Evolutionary conservation across 2,329 filamentous ascomycete genomes (phyloP), one percentile per base, ranked within the genome.

Genomic region (Myriangium duriaei): DNA sequence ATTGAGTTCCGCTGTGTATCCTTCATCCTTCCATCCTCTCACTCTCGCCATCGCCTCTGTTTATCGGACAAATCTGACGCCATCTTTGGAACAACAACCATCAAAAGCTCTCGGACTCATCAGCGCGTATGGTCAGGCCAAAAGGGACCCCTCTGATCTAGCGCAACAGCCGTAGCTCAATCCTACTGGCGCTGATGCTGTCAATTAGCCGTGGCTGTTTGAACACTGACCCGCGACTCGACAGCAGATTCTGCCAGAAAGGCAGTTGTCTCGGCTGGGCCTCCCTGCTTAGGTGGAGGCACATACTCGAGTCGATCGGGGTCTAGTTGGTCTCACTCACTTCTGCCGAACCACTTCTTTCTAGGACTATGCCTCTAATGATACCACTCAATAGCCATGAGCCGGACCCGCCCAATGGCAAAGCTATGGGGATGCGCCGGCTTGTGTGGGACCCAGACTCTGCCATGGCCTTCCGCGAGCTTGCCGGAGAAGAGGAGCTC

Each of bases 401-500:
- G n/a, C n/a, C n/a, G n/a, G 21, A 26, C 7, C 21, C 21, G n/a
- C 21, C 21, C 21, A n/a, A 26, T n/a, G 21, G n/a, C 7, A 7
- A 7, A n/a, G 7, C 21, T n/a, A 26, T 26, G n/a, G 21, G n/a
- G n/a, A n/a, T 7, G 7, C 21, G 21, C 7, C 21, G 21, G 7
- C 21, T 26, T 7, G 21, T n/a, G 7, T 26, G 21, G 21, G 21
- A 26, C 21, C 7, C 7, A 18, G 21, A 43, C 35, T 26, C 42
- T 48, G 38, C 35, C 43, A 17, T 33, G 29, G 28, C 36, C 18
- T 39, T 29, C 13, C 26, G 33, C 32, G 13, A 30, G 15, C 46
- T 64, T 30, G 48, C 59, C 17, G 52, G 56, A 36, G 54, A 58
- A 4, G 56, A 61, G 26, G 44, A 57, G 6, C 56, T 69, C 30